Evolutionary conservation across 768 basidiomycete genomes (phyloP), one percentile per base, ranked within the genome.

Genomic region (Suillus paluster): DNA sequence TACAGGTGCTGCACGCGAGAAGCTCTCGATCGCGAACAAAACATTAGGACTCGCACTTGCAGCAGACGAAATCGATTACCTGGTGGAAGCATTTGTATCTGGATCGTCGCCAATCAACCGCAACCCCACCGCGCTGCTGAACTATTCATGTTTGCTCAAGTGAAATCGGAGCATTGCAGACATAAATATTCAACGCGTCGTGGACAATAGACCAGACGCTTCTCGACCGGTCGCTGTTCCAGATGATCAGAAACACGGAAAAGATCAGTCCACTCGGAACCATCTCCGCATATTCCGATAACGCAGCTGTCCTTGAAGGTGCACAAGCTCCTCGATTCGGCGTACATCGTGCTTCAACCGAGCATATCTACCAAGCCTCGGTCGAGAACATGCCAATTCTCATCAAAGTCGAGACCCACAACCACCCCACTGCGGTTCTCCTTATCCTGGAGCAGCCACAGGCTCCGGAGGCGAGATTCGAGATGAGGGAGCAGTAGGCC

Each of bases 91-190:
- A 12, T 99, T 95, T 75, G 82, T 92, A 30, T 81, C 89, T n/a
- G 90, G 91, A 6, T 61, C 79, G 6, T 71, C 81, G 14, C 83
- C 91, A 1, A 86, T 91, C 74, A 81, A 82, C 53, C 87, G 96
- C 39, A 90, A 94, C 71, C 97, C 97, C 9, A 97, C 93, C 42
- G 97, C n/a, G n/a, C 99, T 72, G 96, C 97, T 4, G 97, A 99
- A 73, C 82, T 99, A 9, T 99, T 99, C 85, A 99, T 99, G 97
- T 99, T n/a, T 75, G 97, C 97, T 4, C 97, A 99, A 72, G 97
- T 99, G 74, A 99, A 99, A 79, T 98, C 96, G n/a, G 97, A 99
- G 75, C 97, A 99, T 72, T 99, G 97, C 75, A 85, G 97, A 38
- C 97, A 99, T 83, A 99, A 79, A 99, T 98, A 67, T 99, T 99